Evolutionary conservation across 2,329 filamentous ascomycete species (phyloP).

Genomic region (Aspergillus sp.): DNA sequence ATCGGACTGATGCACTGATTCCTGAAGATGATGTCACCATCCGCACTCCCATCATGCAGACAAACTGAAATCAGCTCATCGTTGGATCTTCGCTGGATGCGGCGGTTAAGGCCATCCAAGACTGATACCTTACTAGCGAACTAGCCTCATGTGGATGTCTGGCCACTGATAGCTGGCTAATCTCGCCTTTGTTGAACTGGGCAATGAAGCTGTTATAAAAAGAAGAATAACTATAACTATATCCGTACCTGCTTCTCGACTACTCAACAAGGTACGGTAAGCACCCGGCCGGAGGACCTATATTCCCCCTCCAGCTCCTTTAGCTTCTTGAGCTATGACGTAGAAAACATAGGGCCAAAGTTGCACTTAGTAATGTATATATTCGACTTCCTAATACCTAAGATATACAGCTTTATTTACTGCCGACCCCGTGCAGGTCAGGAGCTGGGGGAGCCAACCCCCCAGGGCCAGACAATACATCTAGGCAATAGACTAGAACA

Average conservation of each 20-base stretch:
- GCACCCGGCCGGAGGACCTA: background rate
- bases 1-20: background rate
- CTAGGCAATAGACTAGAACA: conserved; percentile 2
- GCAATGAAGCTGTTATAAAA: no score
- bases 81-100: background rate
- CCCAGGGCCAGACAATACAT: conserved; percentile 4
- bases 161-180: background rate
- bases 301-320: background rate
- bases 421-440: conserved; percentile 4
- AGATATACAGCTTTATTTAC: background rate
- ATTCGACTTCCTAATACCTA: conserved; percentile 3
- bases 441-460: conserved; percentile 7
- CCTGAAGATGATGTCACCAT: conserved; percentile 1
- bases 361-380: background rate
- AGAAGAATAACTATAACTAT: background rate
- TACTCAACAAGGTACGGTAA: background rate
- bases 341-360: background rate
- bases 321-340: background rate
- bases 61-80: background rate
- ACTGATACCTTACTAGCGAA: background rate
- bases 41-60: background rate
- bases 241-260: background rate
- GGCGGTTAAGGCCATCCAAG: background rate
- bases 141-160: background rate
- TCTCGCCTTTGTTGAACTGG: background rate